These are phyloP conservation scores for Drosera capensis DNA, from an alignment of 148 eudicot genomes.

Conservation along the genomic window DNA sequence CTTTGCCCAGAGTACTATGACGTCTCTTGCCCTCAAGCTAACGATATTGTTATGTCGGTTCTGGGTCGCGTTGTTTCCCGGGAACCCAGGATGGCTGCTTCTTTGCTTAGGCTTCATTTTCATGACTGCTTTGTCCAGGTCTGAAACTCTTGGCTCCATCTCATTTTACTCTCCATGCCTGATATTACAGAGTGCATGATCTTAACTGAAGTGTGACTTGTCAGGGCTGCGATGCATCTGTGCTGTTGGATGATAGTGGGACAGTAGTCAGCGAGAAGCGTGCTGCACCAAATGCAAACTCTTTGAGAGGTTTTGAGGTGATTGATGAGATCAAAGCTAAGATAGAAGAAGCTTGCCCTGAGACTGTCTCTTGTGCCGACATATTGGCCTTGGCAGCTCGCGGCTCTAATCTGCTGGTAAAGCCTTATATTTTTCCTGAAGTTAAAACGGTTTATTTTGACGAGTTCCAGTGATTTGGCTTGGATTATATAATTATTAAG, in stretches of 20 bases:
- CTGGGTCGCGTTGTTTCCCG: conserved; percentile 39
- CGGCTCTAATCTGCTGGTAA: conserved; percentile 60
- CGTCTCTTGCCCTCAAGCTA: conserved; percentile 70
- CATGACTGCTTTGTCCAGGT: conserved; percentile 96
- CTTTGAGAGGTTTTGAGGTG: conserved; percentile 72
- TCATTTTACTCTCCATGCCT: neutral
- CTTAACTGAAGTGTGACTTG: neutral
- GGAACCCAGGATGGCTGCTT: conserved; percentile 70
- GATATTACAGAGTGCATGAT: neutral
- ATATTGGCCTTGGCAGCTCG: conserved; percentile 80
- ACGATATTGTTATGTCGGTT: conserved; percentile 66
- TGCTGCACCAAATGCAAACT: conserved; percentile 56
- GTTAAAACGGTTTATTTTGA: neutral
- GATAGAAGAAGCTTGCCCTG: conserved; percentile 66
- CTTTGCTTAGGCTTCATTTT: conserved; percentile 76
- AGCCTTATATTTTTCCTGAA: neutral
- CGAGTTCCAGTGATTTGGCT: neutral
- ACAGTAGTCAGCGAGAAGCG: conserved; percentile 54
- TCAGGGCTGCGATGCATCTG: conserved; percentile 88
- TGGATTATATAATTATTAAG: no score
- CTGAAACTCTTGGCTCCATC: neutral
- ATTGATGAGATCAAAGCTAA: conserved; percentile 72
- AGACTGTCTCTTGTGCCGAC: conserved; percentile 82
- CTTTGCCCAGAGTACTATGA: conserved; percentile 49
- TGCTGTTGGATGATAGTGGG: conserved; percentile 51